Evolutionary conservation across 352 stramenopile species (phyloP), one percentile per base, ranked within the genome.

Genomic region (Globisporangium irregulare): DNA sequence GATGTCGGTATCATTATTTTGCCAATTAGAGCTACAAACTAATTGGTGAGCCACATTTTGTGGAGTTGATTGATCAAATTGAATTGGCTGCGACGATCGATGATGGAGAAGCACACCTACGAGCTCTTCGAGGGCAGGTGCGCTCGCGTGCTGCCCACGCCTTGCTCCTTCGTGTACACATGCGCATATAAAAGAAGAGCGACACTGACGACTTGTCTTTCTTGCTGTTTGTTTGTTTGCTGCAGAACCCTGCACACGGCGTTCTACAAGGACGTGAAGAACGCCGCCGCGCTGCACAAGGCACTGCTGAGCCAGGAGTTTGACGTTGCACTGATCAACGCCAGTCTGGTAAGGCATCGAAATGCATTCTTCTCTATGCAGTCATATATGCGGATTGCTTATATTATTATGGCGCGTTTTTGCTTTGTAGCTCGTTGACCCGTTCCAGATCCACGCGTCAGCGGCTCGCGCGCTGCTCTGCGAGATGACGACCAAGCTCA

Each of bases 401-500:
- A 74, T 10, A 15, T 48, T 65, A 38, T 18, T 64, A 22, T 24
- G n/a, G 7, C 9, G 10, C 12, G 20, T 46, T 54, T 62, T 51
- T 29, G 58, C 29, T 3, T 3, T 27, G 22, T 64, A 95, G 87
- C 75, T 95, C 29, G 76, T 88, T 1, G 80, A 88, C 27, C 73
- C 80, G n/a, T 93, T 94, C 68, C 83, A 92, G 73, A 68, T 95
- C 63, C 80, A 94, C 54, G 75, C 84, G 27, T 86, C 87, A 4
- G 86, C 82, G n/a, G 76, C 84, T 46, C 84, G 87, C 29, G 81
- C 81, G 50, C 74, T 95, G 46, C 74, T 90, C n/a, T 91, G 80
- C 53, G 83, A 91, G 54, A 77, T 82, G 60, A 77, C 74, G 10
- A 74, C 64, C 46, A 77, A 75, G 43, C 56, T 93, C 65, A 92